A percentile compares a stretch with the other conserved stretches of the same genome.
Conservation (phyloP, 148 eudicot genomes). For the Camellia sinensis region DNA sequence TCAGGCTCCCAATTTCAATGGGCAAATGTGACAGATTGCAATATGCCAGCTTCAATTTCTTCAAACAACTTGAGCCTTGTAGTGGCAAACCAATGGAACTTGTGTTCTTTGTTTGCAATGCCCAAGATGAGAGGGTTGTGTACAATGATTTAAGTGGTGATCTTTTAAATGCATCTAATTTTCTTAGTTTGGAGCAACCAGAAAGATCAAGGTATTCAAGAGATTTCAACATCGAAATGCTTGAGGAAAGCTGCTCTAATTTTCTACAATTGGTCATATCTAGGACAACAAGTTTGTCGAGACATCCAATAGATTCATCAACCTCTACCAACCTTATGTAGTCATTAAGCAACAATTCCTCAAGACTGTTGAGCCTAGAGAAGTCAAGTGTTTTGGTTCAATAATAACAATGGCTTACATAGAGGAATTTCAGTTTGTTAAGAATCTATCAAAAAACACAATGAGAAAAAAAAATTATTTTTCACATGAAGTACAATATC, state of each 20-base stretch:
- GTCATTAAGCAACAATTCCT: slow-evolving; percentile 9
- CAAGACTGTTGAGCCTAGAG: slow-evolving; percentile 10
- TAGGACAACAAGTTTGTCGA: slow-evolving; percentile 13
- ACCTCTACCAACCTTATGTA: neutral
- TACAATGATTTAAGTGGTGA: neutral
- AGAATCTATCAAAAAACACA: neutral
- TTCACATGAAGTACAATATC: neutral
- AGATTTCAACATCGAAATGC: neutral
- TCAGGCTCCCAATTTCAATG: slow-evolving; percentile 7
- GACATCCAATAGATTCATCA: neutral
- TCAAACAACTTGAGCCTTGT: neutral
- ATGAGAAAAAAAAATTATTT: neutral
- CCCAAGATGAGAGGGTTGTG: neutral
- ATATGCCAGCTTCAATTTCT: neutral
- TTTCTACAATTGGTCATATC: neutral
- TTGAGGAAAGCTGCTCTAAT: neutral
- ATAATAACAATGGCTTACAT: slow-evolving; percentile 4
- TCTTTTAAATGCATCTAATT: neutral
- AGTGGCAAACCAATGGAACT: neutral
- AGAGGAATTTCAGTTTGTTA: slow-evolving; percentile 5
- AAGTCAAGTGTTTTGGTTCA: slow-evolving; percentile 7
- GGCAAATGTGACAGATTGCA: neutral
- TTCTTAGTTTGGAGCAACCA: neutral
- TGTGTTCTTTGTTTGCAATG: neutral
- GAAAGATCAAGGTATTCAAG: neutral